phyloP scores from a whole-genome alignment of 345 rosid genomes.

The Moringa oleifera region DNA sequence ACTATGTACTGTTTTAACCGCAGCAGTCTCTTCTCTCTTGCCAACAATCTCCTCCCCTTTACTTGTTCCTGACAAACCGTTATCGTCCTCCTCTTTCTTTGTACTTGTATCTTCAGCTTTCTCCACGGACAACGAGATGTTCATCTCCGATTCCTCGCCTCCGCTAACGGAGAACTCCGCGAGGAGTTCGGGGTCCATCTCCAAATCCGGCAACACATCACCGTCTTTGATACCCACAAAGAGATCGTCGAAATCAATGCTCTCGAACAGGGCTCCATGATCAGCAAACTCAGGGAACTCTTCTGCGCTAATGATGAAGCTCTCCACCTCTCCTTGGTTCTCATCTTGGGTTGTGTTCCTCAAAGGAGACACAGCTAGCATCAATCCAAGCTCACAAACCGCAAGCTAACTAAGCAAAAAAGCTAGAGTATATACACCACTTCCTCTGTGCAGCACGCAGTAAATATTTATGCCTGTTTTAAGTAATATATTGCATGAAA shows the following conservation, averaged over 20 bases:
- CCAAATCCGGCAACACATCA: slow-evolving; percentile 63
- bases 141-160: slow-evolving; percentile 50
- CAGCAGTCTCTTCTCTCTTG: slow-evolving; percentile 27
- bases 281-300: slow-evolving; percentile 49
- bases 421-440: not conserved
- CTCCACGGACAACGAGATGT: slow-evolving; percentile 27
- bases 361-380: slow-evolving; percentile 74
- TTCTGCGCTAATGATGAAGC: slow-evolving; percentile 21
- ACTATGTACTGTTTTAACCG: slow-evolving; percentile 25
- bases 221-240: slow-evolving; percentile 49
- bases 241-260: slow-evolving; percentile 76
- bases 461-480: too few species aligned
- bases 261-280: slow-evolving; percentile 36
- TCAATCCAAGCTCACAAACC: slow-evolving; percentile 1
- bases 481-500: too few species aligned
- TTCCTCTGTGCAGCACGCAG: too few species aligned
- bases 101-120: slow-evolving; percentile 19
- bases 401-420: too few species aligned
- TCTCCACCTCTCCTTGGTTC: slow-evolving; percentile 41
- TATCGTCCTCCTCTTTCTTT: slow-evolving; percentile 25
- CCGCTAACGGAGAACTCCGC: slow-evolving; percentile 55
- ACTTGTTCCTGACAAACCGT: slow-evolving; percentile 13
- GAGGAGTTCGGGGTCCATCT: slow-evolving; percentile 60
- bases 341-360: slow-evolving; percentile 23
- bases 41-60: slow-evolving; percentile 38